A percentile compares a stretch with the other conserved stretches of the same genome.
Conservation (phyloP, 2,329 filamentous ascomycete species). For the Fusarium armeniacum region DNA sequence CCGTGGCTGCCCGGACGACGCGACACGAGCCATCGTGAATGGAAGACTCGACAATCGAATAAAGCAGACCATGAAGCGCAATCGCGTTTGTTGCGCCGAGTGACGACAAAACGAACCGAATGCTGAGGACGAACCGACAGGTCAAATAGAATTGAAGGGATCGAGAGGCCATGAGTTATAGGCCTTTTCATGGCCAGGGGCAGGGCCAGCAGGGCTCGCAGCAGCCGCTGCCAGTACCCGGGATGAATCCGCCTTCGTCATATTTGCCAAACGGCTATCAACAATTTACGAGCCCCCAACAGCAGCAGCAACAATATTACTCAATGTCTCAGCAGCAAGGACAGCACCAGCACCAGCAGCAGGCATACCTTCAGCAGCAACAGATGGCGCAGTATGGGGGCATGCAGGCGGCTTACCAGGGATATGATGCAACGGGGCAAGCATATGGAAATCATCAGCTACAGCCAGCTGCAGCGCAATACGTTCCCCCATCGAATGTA, state of each 20-base stretch:
- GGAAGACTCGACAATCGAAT: conserved; percentile 18
- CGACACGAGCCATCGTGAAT: conserved; percentile 21
- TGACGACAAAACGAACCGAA: conserved; percentile 45
- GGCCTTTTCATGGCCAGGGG: conserved; percentile 50
- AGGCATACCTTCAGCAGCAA: conserved; percentile 46
- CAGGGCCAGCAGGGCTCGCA: conserved; percentile 50
- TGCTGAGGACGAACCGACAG: conserved; percentile 32
- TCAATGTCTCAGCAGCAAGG: conserved; percentile 45
- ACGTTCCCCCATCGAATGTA: conserved; percentile 48
- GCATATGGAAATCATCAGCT: conserved; percentile 42
- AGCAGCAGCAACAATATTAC: conserved; percentile 46
- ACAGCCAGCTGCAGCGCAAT: conserved; percentile 46
- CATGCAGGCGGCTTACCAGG: conserved; percentile 44
- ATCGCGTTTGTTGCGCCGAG: conserved; percentile 50
- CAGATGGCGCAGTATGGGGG: conserved; percentile 48
- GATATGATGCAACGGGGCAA: conserved; percentile 44
- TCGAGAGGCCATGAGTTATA: conserved; percentile 55
- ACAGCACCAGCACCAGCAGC: conserved; percentile 49
- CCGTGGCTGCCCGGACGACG: conserved; percentile 12
- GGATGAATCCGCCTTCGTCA: conserved; percentile 41
- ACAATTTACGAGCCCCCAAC: conserved; percentile 50
- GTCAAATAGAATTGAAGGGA: conserved; percentile 23
- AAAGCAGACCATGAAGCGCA: conserved; percentile 47
- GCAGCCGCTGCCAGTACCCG: conserved; percentile 41
- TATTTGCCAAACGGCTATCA: conserved; percentile 44